Conservation (phyloP, 345 rosid genomes). For the Eucalyptus pauciflora region DNA sequence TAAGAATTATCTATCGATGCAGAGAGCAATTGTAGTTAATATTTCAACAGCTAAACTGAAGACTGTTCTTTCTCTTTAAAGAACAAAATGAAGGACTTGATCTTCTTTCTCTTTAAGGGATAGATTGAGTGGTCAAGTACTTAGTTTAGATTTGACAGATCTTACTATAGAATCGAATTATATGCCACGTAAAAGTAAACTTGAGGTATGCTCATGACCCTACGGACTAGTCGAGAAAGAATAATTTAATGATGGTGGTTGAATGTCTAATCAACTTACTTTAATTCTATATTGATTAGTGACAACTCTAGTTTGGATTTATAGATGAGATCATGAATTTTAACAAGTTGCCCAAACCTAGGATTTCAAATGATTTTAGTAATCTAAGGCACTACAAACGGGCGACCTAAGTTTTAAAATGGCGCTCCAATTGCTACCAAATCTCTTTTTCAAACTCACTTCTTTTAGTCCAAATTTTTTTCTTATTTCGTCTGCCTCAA, state of each 20-base stretch:
- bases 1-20: not conserved
- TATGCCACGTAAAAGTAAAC: not conserved
- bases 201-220: not conserved
- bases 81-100: not conserved
- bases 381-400: not conserved
- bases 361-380: not conserved
- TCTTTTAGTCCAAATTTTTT: not conserved
- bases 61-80: not conserved
- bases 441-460: not conserved
- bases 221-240: not conserved
- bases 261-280: not conserved
- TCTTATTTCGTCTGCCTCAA: too few relatives aligned
- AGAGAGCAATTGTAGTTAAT: not conserved
- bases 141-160: not conserved
- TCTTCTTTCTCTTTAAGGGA: not conserved
- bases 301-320: not conserved
- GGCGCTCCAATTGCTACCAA: not conserved
- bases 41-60: not conserved
- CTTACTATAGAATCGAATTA: too few relatives aligned
- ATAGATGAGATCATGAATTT: not conserved
- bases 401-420: not conserved
- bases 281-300: not conserved
- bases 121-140: not conserved
- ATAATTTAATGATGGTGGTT: not conserved
- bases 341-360: not conserved